phyloP scores from a whole-genome alignment of 768 basidiomycete species.

The Brasilioporus rufonigricans region DNA sequence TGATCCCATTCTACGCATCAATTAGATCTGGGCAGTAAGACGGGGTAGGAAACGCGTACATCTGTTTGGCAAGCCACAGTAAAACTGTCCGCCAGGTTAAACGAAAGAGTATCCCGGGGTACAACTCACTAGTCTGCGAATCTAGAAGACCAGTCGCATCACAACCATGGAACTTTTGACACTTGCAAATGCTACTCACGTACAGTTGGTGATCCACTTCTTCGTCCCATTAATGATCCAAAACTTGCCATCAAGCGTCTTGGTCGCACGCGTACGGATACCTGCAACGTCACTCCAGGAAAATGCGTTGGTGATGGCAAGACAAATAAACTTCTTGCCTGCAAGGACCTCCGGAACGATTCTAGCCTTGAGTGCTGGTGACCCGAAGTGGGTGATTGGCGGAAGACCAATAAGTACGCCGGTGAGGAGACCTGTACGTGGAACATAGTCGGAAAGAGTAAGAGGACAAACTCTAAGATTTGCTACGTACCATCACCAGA shows the following conservation, averaged over 20 bases:
- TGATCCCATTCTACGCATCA: background rate
- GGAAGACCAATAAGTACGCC: conserved; percentile 40
- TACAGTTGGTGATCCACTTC: conserved; percentile 2
- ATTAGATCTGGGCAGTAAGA: background rate
- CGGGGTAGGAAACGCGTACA: background rate
- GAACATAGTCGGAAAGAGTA: background rate
- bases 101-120: background rate
- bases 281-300: conserved; percentile 1
- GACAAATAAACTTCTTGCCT: background rate
- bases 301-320: background rate
- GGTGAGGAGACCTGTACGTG: conserved; percentile 48
- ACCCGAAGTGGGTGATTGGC: conserved; percentile 81
- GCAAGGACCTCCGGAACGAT: background rate
- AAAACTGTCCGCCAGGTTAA: background rate
- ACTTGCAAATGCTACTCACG: background rate
- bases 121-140: background rate
- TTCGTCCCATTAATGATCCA: background rate
- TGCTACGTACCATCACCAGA: conserved; percentile 66
- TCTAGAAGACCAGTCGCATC: background rate
- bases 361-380: conserved; percentile 42
- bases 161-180: background rate
- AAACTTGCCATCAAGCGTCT: background rate
- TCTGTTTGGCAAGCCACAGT: background rate
- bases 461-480: background rate
- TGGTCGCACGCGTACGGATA: background rate